These are phyloP conservation scores for Kuraishia hungarica DNA, from an alignment of 805 yeast genomes.

Conservation along the genomic window DNA sequence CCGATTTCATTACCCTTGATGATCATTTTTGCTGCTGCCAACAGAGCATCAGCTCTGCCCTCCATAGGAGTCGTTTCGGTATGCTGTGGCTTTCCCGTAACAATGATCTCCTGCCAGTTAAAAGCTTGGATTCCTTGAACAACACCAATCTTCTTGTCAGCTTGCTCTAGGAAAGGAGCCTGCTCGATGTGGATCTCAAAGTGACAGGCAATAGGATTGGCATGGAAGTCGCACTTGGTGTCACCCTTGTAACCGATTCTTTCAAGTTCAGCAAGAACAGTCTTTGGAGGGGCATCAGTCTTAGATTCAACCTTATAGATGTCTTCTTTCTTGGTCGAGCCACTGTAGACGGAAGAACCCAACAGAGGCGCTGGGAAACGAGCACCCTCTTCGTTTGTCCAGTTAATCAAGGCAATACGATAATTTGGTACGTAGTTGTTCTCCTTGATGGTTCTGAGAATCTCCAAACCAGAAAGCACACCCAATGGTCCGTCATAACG, in stretches of 20 bases:
- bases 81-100: slow-evolving; percentile 58
- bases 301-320: slow-evolving; percentile 45
- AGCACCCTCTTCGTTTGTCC: slow-evolving; percentile 80
- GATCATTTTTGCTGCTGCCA: slow-evolving; percentile 51
- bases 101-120: slow-evolving; percentile 46
- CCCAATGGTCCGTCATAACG: slow-evolving; percentile 69
- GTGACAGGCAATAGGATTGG: slow-evolving; percentile 55
- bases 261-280: slow-evolving; percentile 43
- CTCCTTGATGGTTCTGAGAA: slow-evolving; percentile 55
- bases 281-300: slow-evolving; percentile 37
- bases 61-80: slow-evolving; percentile 67
- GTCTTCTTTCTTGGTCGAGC: slow-evolving; percentile 32
- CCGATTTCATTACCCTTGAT: slow-evolving; percentile 50
- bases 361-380: slow-evolving; percentile 62
- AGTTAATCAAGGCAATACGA: slow-evolving; percentile 55
- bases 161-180: slow-evolving; percentile 60
- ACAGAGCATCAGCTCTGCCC: slow-evolving; percentile 51
- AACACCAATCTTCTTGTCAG: slow-evolving; percentile 48
- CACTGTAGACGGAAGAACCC: slow-evolving; percentile 65
- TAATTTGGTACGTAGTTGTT: slow-evolving; percentile 48
- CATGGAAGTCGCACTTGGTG: slow-evolving; percentile 34
- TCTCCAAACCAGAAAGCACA: slow-evolving; percentile 59
- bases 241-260: slow-evolving; percentile 59
- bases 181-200: slow-evolving; percentile 73
- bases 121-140: slow-evolving; percentile 63